Conservation (phyloP, 1,284 basidiomycete genomes). For the Grifola frondosa region DNA sequence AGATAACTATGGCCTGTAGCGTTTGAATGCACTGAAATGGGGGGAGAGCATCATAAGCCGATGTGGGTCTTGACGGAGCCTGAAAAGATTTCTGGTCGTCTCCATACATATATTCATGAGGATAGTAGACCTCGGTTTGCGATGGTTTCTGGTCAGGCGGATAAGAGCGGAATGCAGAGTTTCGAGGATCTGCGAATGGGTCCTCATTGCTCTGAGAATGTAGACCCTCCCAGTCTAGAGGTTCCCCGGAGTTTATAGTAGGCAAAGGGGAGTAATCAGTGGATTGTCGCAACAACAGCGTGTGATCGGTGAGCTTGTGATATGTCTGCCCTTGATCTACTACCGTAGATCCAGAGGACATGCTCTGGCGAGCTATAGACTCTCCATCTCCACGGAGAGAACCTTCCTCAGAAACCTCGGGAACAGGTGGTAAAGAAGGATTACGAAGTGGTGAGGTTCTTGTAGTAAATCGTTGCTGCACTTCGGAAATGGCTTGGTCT, state of each 20-base stretch:
- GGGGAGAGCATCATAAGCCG: too few relatives aligned
- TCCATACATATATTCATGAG: not conserved
- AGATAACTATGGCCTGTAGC: slow-evolving; percentile 17
- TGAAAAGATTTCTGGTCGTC: too few relatives aligned
- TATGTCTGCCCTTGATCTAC: slow-evolving; percentile 14
- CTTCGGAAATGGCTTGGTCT: slow-evolving; percentile 13
- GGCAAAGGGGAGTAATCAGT: slow-evolving; percentile 20
- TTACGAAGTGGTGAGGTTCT: slow-evolving; percentile 20
- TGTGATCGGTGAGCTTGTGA: slow-evolving; percentile 3
- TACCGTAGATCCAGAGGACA: slow-evolving; percentile 20
- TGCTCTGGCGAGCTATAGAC: slow-evolving; percentile 22
- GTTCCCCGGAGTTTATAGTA: slow-evolving; percentile 36
- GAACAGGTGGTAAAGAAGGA: slow-evolving; percentile 23
- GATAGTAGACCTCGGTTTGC: not conserved
- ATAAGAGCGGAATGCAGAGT: not conserved
- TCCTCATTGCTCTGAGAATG: slow-evolving; percentile 20
- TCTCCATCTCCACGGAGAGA: slow-evolving; percentile 17
- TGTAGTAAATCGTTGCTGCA: slow-evolving; percentile 16
- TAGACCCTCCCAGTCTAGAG: slow-evolving; percentile 28
- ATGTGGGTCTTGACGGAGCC: not conserved
- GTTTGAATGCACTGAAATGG: slow-evolving; percentile 5
- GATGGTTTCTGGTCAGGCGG: not conserved
- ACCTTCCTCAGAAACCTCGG: slow-evolving; percentile 24
- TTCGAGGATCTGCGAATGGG: slow-evolving; percentile 27
- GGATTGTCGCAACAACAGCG: slow-evolving; percentile 2